Conservation (phyloP, 345 rosid species). For the Camelina laxa region DNA sequence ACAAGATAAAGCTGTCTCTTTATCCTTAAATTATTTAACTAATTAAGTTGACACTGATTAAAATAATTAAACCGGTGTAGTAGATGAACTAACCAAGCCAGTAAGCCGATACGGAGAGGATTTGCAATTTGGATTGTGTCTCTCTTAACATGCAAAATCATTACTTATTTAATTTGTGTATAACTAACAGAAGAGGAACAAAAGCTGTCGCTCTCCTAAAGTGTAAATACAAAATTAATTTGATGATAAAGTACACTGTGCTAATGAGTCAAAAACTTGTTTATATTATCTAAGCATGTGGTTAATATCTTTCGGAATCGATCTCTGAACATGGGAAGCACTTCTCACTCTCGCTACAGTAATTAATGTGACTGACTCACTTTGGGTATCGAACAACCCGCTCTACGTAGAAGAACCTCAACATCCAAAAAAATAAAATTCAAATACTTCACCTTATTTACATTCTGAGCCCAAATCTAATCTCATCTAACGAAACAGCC, state of each 20-base stretch:
- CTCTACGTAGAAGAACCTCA: slow-evolving; percentile 8
- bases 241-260: slow-evolving; percentile 25
- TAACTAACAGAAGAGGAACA: slow-evolving; percentile 22
- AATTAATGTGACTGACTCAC: slow-evolving; percentile 28
- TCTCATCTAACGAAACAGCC: not conserved
- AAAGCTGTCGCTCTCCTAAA: slow-evolving; percentile 38
- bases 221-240: slow-evolving; percentile 4
- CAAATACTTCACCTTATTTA: slow-evolving; percentile 34
- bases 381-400: slow-evolving; percentile 36
- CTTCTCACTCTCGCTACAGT: slow-evolving; percentile 41
- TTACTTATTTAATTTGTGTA: too few species aligned
- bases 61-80: slow-evolving; percentile 27
- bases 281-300: slow-evolving; percentile 36
- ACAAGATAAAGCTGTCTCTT: slow-evolving; percentile 21
- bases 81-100: slow-evolving; percentile 17
- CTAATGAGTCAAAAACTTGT: slow-evolving; percentile 34
- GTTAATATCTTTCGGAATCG: slow-evolving; percentile 32
- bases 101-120: slow-evolving; percentile 27
- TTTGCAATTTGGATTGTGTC: slow-evolving; percentile 33
- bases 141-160: slow-evolving; percentile 30
- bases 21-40: slow-evolving; percentile 1
- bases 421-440: not conserved
- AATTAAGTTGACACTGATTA: slow-evolving; percentile 11
- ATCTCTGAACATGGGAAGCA: slow-evolving; percentile 46
- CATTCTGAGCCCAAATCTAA: slow-evolving; percentile 27